Base-by-base conservation (phyloP, 1,139 yeast species). In the Yamadazyma atmosphaerica region DNA sequence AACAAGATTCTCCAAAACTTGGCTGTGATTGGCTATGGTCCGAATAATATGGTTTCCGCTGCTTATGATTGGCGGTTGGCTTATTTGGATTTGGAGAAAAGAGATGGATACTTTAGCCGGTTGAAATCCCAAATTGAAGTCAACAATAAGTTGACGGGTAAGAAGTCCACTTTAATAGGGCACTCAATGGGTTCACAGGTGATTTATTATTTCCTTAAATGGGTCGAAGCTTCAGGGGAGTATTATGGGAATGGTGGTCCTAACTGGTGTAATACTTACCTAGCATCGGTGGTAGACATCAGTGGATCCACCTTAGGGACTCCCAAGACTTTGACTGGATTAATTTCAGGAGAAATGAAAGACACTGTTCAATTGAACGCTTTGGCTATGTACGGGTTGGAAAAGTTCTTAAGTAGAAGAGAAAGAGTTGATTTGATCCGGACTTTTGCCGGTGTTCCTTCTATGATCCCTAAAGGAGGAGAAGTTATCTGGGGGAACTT, bases 181-280 rank as follows among this genome's bases (percentile, higher is more conserved):
- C 98, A 92, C 60, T 90, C 98, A 0, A 92, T 92, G 98, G 98
- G 98, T 0, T 75, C 95, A 0, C 98, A 92, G 59, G 79, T 92
- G 31, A 78, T 84, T 2, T 87, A 77, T 54, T 92, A 86, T 61
- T 92, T 92, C 56, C 63, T 92, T 65, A 89, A 92, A 61, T 92
- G 98, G 98, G 98, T 77, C 3, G 98, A 92, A 61, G 96, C 97
- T 1, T 68, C 71, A 29, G 97, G 96, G 4, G 69, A 71, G 36
- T 65, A 63, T 39, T 86, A 77, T 54, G 98, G 98, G 24, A 86
- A 88, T 56, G 98, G 97, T 8, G 98, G 98, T 2, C 57, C 73
- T 2, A 58, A 55, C 32, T 92, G 98, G 98, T 94, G 90, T 44
- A 85, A 92, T 50, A 83, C 82, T 28, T 73, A 92, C 56, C 72